phyloP scores from a whole-genome alignment of 2,329 filamentous ascomycete species.

The Lomentospora prolificans region DNA sequence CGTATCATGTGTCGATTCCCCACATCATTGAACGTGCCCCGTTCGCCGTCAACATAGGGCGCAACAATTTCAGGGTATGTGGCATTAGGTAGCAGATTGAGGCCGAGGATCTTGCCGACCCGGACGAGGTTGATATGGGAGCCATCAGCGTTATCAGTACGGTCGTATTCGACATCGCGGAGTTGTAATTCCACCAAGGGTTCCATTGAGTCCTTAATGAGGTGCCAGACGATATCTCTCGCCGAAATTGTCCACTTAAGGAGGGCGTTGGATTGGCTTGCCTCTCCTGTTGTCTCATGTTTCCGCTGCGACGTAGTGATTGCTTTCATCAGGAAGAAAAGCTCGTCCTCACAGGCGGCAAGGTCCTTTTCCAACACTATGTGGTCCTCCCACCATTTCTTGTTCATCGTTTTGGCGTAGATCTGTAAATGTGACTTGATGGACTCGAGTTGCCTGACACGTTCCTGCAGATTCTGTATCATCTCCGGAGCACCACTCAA shows the following conservation, averaged over 20 bases:
- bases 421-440: constrained; percentile 96
- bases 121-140: constrained; percentile 91
- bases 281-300: constrained; percentile 53
- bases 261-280: constrained; percentile 53
- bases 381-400: constrained; percentile 83
- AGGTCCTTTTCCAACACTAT: constrained; percentile 84
- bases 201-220: constrained; percentile 78
- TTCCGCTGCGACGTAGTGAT: constrained; percentile 94
- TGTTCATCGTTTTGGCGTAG: constrained; percentile 77
- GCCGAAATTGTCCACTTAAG: constrained; percentile 91
- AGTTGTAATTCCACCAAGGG: constrained; percentile 90
- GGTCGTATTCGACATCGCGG: constrained; percentile 82
- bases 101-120: constrained; percentile 75
- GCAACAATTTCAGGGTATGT: constrained; percentile 95
- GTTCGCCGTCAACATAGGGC: constrained; percentile 67
- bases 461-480: constrained; percentile 82
- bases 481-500: constrained; percentile 86
- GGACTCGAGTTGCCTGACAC: constrained; percentile 87
- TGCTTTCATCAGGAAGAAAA: constrained; percentile 99
- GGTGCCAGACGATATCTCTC: constrained; percentile 92
- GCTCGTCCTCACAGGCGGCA: constrained; percentile 81
- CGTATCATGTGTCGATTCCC: constrained; percentile 73
- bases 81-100: constrained; percentile 83
- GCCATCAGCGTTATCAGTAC: constrained; percentile 93
- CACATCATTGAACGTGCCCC: constrained; percentile 30